A percentile compares a stretch with the other conserved stretches of the same genome.
phyloP scores from a whole-genome alignment of 768 basidiomycete species.

The Trametes punicea region DNA sequence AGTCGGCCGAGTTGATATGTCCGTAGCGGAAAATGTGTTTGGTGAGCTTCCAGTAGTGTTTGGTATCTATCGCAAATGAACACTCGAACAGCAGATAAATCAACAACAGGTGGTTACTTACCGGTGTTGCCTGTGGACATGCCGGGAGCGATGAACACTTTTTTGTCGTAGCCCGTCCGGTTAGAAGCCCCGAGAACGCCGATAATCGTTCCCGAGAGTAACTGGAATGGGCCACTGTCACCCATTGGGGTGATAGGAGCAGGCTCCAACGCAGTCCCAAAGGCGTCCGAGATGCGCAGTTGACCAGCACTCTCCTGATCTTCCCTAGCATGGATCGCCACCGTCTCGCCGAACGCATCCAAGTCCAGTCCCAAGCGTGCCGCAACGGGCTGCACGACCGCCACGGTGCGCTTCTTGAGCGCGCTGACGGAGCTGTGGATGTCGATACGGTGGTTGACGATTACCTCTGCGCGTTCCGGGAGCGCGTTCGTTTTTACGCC shows the following conservation, averaged over 20 bases:
- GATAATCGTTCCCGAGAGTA: constrained; percentile 35
- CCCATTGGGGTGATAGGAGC: constrained; percentile 57
- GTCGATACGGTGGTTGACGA: constrained; percentile 68
- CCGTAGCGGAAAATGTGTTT: constrained; percentile 70
- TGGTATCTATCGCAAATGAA: constrained; percentile 35
- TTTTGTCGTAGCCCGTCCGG: constrained; percentile 23
- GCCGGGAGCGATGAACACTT: constrained; percentile 26
- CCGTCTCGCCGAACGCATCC: constrained; percentile 48
- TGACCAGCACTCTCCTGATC: constrained; percentile 31
- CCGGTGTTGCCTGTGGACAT: constrained; percentile 27
- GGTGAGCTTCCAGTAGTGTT: constrained; percentile 43
- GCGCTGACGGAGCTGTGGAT: constrained; percentile 30
- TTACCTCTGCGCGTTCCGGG: constrained; percentile 66
- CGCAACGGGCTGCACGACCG: constrained; percentile 44
- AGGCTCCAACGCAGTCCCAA: constrained; percentile 52
- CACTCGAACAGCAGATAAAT: no score
- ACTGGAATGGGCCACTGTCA: constrained; percentile 29
- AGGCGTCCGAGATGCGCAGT: constrained; percentile 48
- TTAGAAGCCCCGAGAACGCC: constrained; percentile 23
- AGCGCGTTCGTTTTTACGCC: constrained; percentile 57
- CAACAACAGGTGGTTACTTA: not conserved
- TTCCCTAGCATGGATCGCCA: constrained; percentile 29
- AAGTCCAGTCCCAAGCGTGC: constrained; percentile 55
- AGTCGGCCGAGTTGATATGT: constrained; percentile 19
- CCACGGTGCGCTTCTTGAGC: constrained; percentile 27